Conservation (phyloP, 192 early-diverging fungal species). For the Phlyctochytrium arcticum region DNA sequence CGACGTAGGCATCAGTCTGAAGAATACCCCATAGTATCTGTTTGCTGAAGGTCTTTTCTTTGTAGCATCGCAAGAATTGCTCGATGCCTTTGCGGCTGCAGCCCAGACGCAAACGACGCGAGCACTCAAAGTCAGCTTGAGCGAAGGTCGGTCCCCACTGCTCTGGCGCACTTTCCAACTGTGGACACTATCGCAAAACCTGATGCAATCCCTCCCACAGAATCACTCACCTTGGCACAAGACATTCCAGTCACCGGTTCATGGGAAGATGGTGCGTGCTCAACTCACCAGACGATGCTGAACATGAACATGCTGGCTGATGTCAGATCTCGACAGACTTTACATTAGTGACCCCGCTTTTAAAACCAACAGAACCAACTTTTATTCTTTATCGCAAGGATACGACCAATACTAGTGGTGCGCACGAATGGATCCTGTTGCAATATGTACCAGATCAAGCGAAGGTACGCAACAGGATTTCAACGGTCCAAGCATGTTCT, state of each 20-base stretch:
- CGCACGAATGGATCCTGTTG: conserved; percentile 68
- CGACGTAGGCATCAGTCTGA: conserved; percentile 28
- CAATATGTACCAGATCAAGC: conserved; percentile 79
- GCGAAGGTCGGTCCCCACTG: conserved; percentile 37
- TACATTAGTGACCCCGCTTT: conserved; percentile 25
- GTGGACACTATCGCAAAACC: no score
- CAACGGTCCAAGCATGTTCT: no score
- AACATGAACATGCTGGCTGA: no score
- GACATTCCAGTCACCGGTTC: conserved; percentile 22
- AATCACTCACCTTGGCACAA: no score
- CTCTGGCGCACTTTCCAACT: no score
- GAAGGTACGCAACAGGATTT: conserved; percentile 38
- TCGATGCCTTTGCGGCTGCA: conserved; percentile 39
- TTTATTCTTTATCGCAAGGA: conserved; percentile 68
- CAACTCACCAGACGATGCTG: no score
- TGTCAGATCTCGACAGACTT: conserved; percentile 18
- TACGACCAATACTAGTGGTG: conserved; percentile 25
- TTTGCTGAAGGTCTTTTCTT: not conserved
- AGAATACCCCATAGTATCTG: not conserved
- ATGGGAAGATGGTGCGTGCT: conserved; percentile 43
- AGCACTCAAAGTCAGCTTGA: conserved; percentile 45
- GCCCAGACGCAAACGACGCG: conserved; percentile 29
- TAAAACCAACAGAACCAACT: conserved; percentile 54
- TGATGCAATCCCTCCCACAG: no score
- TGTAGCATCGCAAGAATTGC: conserved; percentile 46